Percentiles rank a stretch among this genome's conserved stretches.
phyloP scores from a whole-genome alignment of 768 basidiomycete genomes.

The Boletus coccyginus region DNA sequence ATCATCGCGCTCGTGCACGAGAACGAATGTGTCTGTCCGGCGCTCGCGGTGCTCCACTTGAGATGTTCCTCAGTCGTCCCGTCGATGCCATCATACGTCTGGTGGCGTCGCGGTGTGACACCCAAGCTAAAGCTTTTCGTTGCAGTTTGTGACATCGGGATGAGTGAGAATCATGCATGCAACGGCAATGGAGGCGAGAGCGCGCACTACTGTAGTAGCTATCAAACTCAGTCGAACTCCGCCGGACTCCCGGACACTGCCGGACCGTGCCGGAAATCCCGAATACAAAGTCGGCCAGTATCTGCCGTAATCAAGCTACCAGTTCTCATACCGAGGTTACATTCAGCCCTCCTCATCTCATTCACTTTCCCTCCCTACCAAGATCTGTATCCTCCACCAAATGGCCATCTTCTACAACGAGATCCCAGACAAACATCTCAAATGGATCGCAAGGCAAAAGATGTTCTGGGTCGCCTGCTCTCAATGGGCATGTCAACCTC shows the following conservation, averaged over 20 bases:
- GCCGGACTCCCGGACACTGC: too few relatives aligned
- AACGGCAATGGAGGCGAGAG: too few relatives aligned
- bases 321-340: too few relatives aligned
- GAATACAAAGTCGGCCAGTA: background rate
- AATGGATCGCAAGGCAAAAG: conserved; percentile 61
- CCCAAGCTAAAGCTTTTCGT: conserved; percentile 17
- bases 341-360: background rate
- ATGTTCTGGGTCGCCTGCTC: conserved; percentile 75
- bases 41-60: conserved; percentile 23
- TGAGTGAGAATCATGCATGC: too few relatives aligned
- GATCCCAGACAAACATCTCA: conserved; percentile 49
- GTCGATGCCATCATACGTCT: conserved; percentile 22
- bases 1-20: conserved; percentile 19
- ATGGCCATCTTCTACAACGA: conserved; percentile 62
- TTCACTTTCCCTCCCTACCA: too few relatives aligned
- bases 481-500: conserved; percentile 64
- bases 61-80: conserved; percentile 25
- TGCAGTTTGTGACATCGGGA: conserved; percentile 29
- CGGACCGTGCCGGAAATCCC: too few relatives aligned
- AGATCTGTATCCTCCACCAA: background rate
- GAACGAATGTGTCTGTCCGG: conserved; percentile 17
- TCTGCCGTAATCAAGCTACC: background rate
- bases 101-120: conserved; percentile 23
- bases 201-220: too few relatives aligned
- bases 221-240: too few relatives aligned